phyloP scores from a whole-genome alignment of 768 basidiomycete genomes.

The Kwoniella dendrophila region DNA sequence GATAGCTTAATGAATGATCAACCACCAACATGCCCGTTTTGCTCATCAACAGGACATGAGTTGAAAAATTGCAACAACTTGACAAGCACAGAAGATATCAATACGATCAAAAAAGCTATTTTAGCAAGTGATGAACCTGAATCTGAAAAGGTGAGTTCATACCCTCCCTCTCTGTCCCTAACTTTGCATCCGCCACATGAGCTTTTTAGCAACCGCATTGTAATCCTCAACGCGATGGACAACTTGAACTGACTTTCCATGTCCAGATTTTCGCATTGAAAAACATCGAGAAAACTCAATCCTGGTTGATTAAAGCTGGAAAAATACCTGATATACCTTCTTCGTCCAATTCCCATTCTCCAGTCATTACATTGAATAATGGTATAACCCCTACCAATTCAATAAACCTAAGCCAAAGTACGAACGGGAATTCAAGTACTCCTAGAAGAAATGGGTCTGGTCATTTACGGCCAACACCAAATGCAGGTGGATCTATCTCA shows the following conservation, averaged over 20 bases:
- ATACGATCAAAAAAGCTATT: conserved; percentile 9
- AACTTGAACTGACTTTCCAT: neutral
- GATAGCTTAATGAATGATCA: conserved; percentile 2
- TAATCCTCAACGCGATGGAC: too few relatives aligned
- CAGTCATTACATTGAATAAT: neutral
- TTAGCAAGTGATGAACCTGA: conserved; percentile 11
- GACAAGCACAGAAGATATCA: conserved; percentile 8
- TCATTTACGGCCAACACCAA: neutral
- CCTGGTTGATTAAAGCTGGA: conserved; percentile 1
- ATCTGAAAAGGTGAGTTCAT: conserved; percentile 10
- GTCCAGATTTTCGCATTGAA: neutral
- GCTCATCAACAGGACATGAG: conserved; percentile 4
- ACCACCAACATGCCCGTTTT: conserved; percentile 17
- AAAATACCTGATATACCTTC: neutral
- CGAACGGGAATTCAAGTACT: conserved; percentile 6
- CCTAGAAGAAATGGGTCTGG: neutral
- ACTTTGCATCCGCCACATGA: too few relatives aligned
- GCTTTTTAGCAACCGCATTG: too few relatives aligned
- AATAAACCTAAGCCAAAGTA: neutral
- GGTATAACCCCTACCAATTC: neutral
- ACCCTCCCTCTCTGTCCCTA: neutral
- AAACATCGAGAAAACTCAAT: neutral
- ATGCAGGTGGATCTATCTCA: neutral
- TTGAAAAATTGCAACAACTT: conserved; percentile 9
- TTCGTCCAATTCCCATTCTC: too few relatives aligned